Evolutionary conservation across 2,329 filamentous ascomycete genomes (phyloP).

Genomic region (Davidsoniella eucalypti): DNA sequence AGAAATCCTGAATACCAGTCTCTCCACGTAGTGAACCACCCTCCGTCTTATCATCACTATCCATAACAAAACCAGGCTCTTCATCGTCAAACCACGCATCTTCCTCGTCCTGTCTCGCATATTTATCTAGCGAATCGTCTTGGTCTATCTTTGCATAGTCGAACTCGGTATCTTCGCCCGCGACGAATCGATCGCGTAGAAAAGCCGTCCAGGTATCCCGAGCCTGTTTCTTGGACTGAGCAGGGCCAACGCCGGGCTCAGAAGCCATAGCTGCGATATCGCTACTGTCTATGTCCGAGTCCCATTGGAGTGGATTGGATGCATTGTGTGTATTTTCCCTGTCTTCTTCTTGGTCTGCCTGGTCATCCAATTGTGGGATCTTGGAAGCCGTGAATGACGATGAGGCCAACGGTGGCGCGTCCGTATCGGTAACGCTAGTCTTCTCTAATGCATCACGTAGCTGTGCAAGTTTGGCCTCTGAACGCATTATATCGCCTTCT

Average conservation of each 20-base stretch:
- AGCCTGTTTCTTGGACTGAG: conserved; percentile 41
- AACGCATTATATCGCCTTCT: conserved; percentile 59
- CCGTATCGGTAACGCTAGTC: neutral
- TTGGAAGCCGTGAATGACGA: no score
- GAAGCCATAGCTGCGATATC: no score
- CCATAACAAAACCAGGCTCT: conserved; percentile 48
- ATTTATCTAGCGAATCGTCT: conserved; percentile 50
- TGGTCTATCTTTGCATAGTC: conserved; percentile 57
- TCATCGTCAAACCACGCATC: conserved; percentile 71
- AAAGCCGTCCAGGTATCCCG: conserved; percentile 52
- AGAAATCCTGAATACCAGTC: conserved; percentile 60
- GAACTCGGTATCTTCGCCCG: conserved; percentile 61
- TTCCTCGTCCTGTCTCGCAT: conserved; percentile 41
- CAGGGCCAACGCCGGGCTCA: neutral
- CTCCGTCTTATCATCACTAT: conserved; percentile 21
- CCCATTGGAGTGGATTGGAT: no score
- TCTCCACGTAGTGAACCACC: conserved; percentile 30
- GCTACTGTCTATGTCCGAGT: no score
- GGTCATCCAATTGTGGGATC: no score
- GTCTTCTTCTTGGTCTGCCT: no score
- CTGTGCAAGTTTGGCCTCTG: conserved; percentile 53
- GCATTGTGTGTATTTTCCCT: no score
- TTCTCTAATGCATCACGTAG: conserved; percentile 5
- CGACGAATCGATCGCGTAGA: conserved; percentile 57
- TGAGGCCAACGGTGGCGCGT: no score